phyloP scores from a whole-genome alignment of 1,284 basidiomycete species.

The Fomes fomentarius region DNA sequence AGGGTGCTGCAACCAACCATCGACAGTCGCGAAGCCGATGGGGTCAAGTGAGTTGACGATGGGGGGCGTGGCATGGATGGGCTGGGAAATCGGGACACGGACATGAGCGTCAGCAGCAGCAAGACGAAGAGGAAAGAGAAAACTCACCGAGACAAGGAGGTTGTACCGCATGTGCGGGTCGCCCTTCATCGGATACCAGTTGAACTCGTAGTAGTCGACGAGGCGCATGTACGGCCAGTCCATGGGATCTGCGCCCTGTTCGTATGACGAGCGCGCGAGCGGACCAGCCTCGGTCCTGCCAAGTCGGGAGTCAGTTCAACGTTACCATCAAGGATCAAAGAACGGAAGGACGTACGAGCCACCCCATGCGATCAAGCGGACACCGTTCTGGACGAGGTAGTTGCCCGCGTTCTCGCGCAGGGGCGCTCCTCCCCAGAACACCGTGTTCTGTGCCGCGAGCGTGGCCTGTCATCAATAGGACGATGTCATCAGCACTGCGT shows the following conservation, averaged over 20 bases:
- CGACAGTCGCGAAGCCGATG: slow-evolving; percentile 9
- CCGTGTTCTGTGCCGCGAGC: slow-evolving; percentile 6
- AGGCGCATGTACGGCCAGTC: slow-evolving; percentile 16
- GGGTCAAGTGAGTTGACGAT: slow-evolving; percentile 11
- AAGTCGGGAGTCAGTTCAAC: not conserved
- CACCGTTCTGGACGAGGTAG: slow-evolving; percentile 5
- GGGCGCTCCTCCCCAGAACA: slow-evolving; percentile 8
- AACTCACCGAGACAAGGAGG: slow-evolving; percentile 6
- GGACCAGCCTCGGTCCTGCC: slow-evolving; percentile 9
- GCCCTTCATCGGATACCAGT: slow-evolving; percentile 11
- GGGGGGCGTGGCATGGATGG: slow-evolving; percentile 3
- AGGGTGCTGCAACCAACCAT: slow-evolving; percentile 9
- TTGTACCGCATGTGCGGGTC: slow-evolving; percentile 5
- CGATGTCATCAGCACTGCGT: not conserved
- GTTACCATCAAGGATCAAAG: no score
- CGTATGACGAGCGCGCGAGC: slow-evolving; percentile 8
- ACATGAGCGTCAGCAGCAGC: not conserved
- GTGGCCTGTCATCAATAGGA: not conserved
- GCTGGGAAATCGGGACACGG: not conserved
- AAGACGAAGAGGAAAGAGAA: no score
- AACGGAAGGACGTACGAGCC: slow-evolving; percentile 6
- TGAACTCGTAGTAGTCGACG: slow-evolving; percentile 10
- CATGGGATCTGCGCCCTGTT: slow-evolving; percentile 1
- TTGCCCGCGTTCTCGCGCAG: slow-evolving; percentile 4
- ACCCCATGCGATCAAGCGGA: slow-evolving; percentile 6